Evolutionary conservation across 2,329 filamentous ascomycete species (phyloP), one percentile per base, ranked within the genome.

Genomic region (Verticillium tricorpus): DNA sequence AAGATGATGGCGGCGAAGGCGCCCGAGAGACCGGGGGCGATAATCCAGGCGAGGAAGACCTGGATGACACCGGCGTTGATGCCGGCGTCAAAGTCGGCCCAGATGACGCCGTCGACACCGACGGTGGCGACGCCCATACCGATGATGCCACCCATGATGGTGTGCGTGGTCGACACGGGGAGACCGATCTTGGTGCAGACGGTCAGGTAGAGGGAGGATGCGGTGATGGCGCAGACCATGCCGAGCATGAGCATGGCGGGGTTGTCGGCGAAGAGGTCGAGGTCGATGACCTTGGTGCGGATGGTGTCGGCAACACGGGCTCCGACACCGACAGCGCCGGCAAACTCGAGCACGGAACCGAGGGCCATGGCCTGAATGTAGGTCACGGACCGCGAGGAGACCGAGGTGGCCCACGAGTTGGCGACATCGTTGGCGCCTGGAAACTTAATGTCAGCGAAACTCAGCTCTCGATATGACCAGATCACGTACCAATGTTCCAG

Each of bases 401-500:
- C 85, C 65, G 80, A 83, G 60, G 85, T 87, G 14, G 85, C 85
- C 78, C 82, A 88, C 34, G 84, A 78, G 73, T 88, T 88, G 68
- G 85, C 85, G 60, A 88, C 84, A 85, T 87, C 85, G 74, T 80
- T 70, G 59, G 67, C 68, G 60, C 68, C 68, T 68, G 28, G 3
- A 14, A 4, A 7, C 2, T 8, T 34, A 5, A n/a, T 11, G 32
- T 31, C 3, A 15, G 31, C 32, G 22, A 37, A 6, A 25, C 31
- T 59, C 19, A 22, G 6, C 1, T 12, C 12, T 11, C 12, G 28
- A 31, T 28, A 12, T 9, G 12, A 22, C 1, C 37, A 40, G 56
- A 31, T 15, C 7, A 39, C 73, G 63, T 72, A 79, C 85, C 85
- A 66, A 87, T 88, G 70, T 88, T 89, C 83, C 84, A 89, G 60